Evolutionary conservation across 2,329 filamentous ascomycete species (phyloP), one percentile per base, ranked within the genome.

Genomic region (Trichoderma asperellum): DNA sequence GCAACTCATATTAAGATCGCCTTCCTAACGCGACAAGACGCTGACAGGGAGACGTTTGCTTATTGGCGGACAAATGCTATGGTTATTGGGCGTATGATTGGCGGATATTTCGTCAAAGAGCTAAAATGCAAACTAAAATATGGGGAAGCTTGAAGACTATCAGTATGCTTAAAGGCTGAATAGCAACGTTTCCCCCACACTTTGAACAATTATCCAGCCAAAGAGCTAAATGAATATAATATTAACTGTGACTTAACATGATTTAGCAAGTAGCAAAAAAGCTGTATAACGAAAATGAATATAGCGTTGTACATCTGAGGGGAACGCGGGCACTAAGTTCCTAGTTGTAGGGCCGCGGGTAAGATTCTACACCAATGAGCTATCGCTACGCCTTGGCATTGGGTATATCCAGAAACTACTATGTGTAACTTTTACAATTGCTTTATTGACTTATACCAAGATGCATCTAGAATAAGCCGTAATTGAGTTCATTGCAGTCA

Each of bases 61-160:
- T 35, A 67, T 67, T 67, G 63, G 63, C 63, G 63, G 63, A 67
- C 63, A 67, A 67, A 59, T 67, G 37, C 18, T 43, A 18, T 37
- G 49, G 49, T n/a, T 5, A 7, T 18, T 59, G 24, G n/a, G n/a
- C 57, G 37, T 40, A 58, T 67, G 63, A 67, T 67, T 67, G 63
- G 63, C 63, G 63, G 63, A 67, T 67, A 59, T 67, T 67, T 65
- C 62, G 16, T 27, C 24, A 16, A 57, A 24, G 63, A 34, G 34
- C 53, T 43, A 49, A 43, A 58, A 35, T 58, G 53, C 18, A 53
- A 53, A 53, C 53, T 57, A 66, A 56, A 66, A 47, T 66, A 66
- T 66, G 63, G 61, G 21, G 52, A 56, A n/a, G 47, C 2, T 40
- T 58, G n/a, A 58, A 18, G 40, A 47, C 35, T 66, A 49, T 6